Evolutionary conservation across 768 basidiomycete species (phyloP).

Genomic region (Filobasidium floriforme): DNA sequence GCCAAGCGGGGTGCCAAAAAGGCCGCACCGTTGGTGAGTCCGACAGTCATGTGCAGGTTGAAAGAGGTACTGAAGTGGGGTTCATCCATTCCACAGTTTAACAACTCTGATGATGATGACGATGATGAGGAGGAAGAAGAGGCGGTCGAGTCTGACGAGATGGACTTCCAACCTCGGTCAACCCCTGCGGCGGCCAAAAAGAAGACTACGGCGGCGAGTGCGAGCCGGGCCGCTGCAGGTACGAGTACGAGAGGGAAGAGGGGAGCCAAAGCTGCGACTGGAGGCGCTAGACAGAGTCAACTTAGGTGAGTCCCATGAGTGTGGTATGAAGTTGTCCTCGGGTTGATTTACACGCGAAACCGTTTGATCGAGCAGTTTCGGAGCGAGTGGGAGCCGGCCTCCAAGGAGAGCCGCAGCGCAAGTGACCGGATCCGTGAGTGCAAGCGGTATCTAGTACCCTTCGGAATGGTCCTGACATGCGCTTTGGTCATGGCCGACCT

Average conservation of each 20-base stretch:
- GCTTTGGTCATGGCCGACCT: too few species aligned
- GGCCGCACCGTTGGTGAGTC: conserved; percentile 37
- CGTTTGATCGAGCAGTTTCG: conserved; percentile 6
- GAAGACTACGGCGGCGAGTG: conserved; percentile 15
- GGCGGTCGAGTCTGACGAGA: conserved; percentile 34
- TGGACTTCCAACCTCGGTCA: conserved; percentile 34
- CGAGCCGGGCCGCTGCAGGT: conserved; percentile 21
- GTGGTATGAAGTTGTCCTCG: too few species aligned
- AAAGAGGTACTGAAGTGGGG: not conserved
- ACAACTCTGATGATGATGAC: conserved; percentile 28
- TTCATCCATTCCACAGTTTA: conserved; percentile 24
- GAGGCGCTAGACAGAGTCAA: conserved; percentile 42
- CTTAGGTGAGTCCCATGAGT: conserved; percentile 10
- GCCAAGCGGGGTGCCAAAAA: conserved; percentile 31
- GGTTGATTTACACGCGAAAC: not conserved
- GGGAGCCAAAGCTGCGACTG: conserved; percentile 51
- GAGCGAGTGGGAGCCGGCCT: conserved; percentile 9
- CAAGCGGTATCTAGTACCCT: conserved; percentile 10
- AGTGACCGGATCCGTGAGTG: not conserved
- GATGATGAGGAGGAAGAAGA: conserved; percentile 37
- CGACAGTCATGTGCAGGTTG: not conserved
- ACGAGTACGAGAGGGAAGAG: conserved; percentile 52
- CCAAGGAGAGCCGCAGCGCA: conserved; percentile 2
- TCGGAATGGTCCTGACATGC: too few species aligned
- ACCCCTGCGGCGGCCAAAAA: conserved; percentile 27